Conservation (phyloP, 495 filamentous ascomycete species). For the Sporormia fimetaria region DNA sequence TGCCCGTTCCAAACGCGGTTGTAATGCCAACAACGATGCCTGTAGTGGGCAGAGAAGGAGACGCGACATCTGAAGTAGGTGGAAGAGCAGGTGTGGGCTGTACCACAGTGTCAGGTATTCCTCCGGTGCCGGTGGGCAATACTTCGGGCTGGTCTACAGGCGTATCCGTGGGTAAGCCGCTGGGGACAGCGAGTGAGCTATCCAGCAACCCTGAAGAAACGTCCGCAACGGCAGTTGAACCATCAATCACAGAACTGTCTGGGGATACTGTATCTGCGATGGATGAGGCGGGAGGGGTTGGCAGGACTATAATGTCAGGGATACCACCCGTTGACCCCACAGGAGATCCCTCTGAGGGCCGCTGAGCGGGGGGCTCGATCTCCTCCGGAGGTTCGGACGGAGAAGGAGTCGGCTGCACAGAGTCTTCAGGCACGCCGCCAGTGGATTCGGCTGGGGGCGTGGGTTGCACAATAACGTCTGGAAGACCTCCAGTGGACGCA, state of each 20-base stretch:
- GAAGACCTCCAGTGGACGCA: constrained; percentile 8
- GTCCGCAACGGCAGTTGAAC: too few species aligned
- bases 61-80: constrained; percentile 1
- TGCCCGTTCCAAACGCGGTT: constrained; percentile 17
- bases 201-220: background rate
- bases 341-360: too few species aligned
- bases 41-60: constrained; percentile 2
- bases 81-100: constrained; percentile 6
- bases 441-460: constrained; percentile 3
- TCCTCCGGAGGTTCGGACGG: too few species aligned
- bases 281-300: too few species aligned
- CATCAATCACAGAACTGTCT: too few species aligned
- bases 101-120: background rate
- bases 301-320: constrained; percentile 4
- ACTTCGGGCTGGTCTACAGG: background rate
- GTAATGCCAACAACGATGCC: constrained; percentile 24
- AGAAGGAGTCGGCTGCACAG: constrained; percentile 3
- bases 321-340: constrained; percentile 5
- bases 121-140: background rate
- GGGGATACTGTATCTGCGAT: too few species aligned
- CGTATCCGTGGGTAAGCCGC: background rate
- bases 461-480: constrained; percentile 12
- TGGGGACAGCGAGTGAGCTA: background rate
- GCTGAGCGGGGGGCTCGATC: too few species aligned
- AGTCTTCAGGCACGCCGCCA: constrained; percentile 2